Conservation (phyloP, 1,284 basidiomycete genomes). For the Schizopora paradoxa region DNA sequence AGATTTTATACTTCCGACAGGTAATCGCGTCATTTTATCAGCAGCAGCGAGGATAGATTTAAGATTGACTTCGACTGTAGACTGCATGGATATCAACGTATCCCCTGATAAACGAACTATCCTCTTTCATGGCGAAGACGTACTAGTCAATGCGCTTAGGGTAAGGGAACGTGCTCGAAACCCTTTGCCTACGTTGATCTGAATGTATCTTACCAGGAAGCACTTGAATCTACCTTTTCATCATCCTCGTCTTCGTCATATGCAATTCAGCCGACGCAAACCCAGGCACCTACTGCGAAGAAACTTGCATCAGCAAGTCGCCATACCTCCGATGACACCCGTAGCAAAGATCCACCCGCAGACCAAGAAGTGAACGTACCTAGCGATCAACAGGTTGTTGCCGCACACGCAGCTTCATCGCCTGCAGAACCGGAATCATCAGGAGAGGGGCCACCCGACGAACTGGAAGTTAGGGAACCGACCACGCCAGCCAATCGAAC, state of each 20-base stretch:
- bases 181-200: constrained; percentile 3
- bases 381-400: not conserved
- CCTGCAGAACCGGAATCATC: too few relatives aligned
- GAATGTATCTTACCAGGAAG: constrained; percentile 32
- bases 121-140: constrained; percentile 84
- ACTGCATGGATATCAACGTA: constrained; percentile 91
- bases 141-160: constrained; percentile 75
- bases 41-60: not conserved
- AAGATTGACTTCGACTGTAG: too few relatives aligned
- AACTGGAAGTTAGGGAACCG: too few relatives aligned
- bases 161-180: constrained; percentile 39
- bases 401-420: too few relatives aligned
- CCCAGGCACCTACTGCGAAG: constrained; percentile 2
- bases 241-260: constrained; percentile 70
- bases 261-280: constrained; percentile 36
- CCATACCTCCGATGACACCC: too few relatives aligned
- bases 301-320: not conserved
- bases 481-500: too few relatives aligned
- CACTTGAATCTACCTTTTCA: constrained; percentile 61
- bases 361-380: not conserved
- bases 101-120: constrained; percentile 96
- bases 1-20: constrained; percentile 37
- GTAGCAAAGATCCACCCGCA: too few relatives aligned
- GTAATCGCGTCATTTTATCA: constrained; percentile 2
- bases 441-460: too few relatives aligned